A percentile compares a stretch with the other conserved stretches of the same genome.
Conservation (phyloP, 768 basidiomycete species). For the Macrolepiota dolichaula region DNA sequence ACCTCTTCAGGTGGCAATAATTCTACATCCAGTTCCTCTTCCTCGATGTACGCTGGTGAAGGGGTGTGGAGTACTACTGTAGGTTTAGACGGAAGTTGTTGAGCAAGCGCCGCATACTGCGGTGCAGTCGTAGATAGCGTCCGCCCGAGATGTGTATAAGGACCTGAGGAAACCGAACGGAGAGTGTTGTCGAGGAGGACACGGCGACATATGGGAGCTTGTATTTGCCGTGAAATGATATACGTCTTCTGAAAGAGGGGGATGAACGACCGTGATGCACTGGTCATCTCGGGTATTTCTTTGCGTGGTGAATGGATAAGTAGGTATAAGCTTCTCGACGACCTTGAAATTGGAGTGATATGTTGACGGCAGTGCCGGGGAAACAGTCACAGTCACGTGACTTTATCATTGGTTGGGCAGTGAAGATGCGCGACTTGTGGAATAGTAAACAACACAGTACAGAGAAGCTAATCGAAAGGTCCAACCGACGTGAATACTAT, state of each 20-base stretch:
- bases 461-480: neutral
- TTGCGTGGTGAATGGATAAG: neutral
- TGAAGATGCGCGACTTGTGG: too few relatives aligned
- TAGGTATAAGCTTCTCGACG: neutral
- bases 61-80: slow-evolving; percentile 50
- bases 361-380: neutral
- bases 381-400: neutral
- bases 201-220: neutral
- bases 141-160: neutral
- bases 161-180: neutral
- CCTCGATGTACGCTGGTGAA: slow-evolving; percentile 48
- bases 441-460: too few relatives aligned
- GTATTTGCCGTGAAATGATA: neutral
- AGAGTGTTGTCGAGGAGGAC: neutral
- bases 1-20: slow-evolving; percentile 51
- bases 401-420: too few relatives aligned
- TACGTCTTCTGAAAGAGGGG: neutral
- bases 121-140: slow-evolving; percentile 20
- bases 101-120: slow-evolving; percentile 32
- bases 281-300: neutral
- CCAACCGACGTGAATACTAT: neutral
- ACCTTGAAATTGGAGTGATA: neutral
- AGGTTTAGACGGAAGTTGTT: slow-evolving; percentile 41
- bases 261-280: neutral
- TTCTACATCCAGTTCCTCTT: slow-evolving; percentile 64